These are phyloP conservation scores for Omphalotus guepiniiformis DNA, from an alignment of 768 basidiomycete species.

Conservation along the genomic window DNA sequence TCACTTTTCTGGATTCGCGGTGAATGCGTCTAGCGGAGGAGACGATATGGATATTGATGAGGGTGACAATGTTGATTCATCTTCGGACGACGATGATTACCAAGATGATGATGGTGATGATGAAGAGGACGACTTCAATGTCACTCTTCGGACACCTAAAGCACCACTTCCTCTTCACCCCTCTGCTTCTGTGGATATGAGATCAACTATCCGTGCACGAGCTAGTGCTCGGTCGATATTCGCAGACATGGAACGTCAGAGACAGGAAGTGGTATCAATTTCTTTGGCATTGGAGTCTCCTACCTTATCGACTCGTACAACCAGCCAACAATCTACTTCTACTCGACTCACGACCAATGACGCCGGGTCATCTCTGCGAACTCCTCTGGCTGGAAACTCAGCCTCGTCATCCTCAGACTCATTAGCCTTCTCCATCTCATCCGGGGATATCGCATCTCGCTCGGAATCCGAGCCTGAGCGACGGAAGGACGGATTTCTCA, in stretches of 20 bases:
- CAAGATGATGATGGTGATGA: slow-evolving; percentile 28
- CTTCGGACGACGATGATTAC: background rate
- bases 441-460: slow-evolving; percentile 2
- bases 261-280: background rate
- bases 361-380: slow-evolving; percentile 1
- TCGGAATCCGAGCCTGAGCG: too few species aligned
- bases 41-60: slow-evolving; percentile 22
- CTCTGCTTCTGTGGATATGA: background rate
- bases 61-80: slow-evolving; percentile 21
- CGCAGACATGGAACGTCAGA: slow-evolving; percentile 5
- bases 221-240: slow-evolving; percentile 7
- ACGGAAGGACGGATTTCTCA: too few species aligned
- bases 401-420: slow-evolving; percentile 6
- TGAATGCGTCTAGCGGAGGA: background rate
- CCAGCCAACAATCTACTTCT: background rate
- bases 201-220: slow-evolving; percentile 8
- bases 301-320: background rate
- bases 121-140: slow-evolving; percentile 58
- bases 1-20: background rate
- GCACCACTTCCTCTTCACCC: slow-evolving; percentile 17
- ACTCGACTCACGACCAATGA: background rate
- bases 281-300: background rate
- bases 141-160: slow-evolving; percentile 63
- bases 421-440: slow-evolving; percentile 2
- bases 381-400: slow-evolving; percentile 6